phyloP scores from a whole-genome alignment of 495 filamentous ascomycete species.

The Hypoxylon rickii region DNA sequence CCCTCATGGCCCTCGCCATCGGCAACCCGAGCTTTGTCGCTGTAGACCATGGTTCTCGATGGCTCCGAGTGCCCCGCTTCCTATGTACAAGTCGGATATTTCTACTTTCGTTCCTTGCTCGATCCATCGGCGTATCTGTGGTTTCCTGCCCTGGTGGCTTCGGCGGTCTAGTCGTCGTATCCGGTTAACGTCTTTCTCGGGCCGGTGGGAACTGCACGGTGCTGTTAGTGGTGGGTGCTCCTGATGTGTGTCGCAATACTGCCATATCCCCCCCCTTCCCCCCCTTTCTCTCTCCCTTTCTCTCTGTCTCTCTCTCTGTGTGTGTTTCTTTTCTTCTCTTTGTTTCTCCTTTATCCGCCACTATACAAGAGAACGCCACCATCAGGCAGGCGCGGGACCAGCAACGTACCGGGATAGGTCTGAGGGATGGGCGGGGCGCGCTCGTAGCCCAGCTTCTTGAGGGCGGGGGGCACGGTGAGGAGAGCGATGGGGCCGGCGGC shows the following conservation, averaged over 20 bases:
- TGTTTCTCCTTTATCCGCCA: not conserved
- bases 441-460: conserved; percentile 70
- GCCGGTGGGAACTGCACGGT: conserved; percentile 69
- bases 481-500: conserved; percentile 70
- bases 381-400: not conserved
- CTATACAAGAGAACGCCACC: not conserved
- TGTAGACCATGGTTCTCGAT: not conserved
- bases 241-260: conserved; percentile 11
- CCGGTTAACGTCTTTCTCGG: conserved; percentile 72
- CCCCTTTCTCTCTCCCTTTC: not conserved
- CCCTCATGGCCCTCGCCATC: not conserved
- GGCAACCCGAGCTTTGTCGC: no score
- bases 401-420: conserved; percentile 90
- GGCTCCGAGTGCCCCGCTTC: not conserved
- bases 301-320: not conserved
- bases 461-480: conserved; percentile 68
- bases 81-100: conserved; percentile 41
- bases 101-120: not conserved
- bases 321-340: not conserved
- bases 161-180: conserved; percentile 68
- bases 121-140: not conserved
- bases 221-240: conserved; percentile 35
- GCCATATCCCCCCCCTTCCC: conserved; percentile 1
- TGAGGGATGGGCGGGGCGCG: conserved; percentile 72
- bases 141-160: not conserved